phyloP scores from a whole-genome alignment of 768 basidiomycete genomes.

The Melanogaster broomeanus region DNA sequence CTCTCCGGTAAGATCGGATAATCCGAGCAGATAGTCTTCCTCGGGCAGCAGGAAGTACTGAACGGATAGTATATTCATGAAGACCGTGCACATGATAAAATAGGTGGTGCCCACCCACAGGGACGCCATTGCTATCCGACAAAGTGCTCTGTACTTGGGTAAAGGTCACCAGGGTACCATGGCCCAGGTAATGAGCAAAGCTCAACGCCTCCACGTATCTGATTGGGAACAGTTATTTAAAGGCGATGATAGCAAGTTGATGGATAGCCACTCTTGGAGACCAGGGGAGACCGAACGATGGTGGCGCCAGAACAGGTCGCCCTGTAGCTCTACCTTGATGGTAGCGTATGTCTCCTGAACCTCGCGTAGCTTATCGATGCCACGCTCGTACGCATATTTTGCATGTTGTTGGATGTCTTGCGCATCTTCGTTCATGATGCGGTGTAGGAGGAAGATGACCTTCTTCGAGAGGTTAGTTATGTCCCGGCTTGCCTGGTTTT shows the following conservation, averaged over 20 bases:
- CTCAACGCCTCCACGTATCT: conserved; percentile 89
- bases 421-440: conserved; percentile 52
- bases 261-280: conserved; percentile 64
- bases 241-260: neutral
- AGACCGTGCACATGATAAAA: conserved; percentile 2
- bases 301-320: conserved; percentile 77
- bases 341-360: conserved; percentile 64
- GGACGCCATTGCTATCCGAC: conserved; percentile 57
- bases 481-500: conserved; percentile 74
- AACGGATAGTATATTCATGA: conserved; percentile 2
- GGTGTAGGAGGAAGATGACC: conserved; percentile 90
- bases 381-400: conserved; percentile 49
- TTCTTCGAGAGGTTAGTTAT: conserved; percentile 92
- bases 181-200: conserved; percentile 83
- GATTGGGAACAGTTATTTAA: conserved; percentile 17
- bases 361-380: conserved; percentile 62
- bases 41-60: conserved; percentile 78
- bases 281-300: conserved; percentile 75
- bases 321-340: conserved; percentile 62
- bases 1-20: conserved; percentile 95
- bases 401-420: conserved; percentile 28
- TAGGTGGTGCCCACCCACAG: conserved; percentile 48
- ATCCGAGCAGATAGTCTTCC: conserved; percentile 88
- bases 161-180: conserved; percentile 66
- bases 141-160: conserved; percentile 66